Percentiles rank a stretch among this genome's conserved stretches.
Conservation (phyloP, 768 basidiomycete species). For the Obba rivulosa region DNA sequence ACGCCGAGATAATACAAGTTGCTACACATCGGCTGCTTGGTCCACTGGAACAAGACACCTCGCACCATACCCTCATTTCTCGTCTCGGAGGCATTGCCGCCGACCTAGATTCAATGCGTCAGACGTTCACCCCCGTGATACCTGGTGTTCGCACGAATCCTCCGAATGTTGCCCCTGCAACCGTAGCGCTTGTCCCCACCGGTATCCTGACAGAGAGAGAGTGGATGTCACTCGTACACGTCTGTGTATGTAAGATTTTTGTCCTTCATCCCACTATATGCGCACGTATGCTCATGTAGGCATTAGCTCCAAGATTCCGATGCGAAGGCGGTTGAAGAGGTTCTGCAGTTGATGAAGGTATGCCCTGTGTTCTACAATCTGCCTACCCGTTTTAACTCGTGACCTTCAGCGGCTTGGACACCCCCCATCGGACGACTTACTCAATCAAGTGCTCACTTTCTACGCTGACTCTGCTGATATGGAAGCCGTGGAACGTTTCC, state of each 20-base stretch:
- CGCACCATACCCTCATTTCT: conserved; percentile 3
- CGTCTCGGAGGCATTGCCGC: conserved; percentile 10
- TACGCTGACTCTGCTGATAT: conserved; percentile 45
- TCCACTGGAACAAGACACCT: conserved; percentile 1
- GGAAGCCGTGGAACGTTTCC: conserved; percentile 34
- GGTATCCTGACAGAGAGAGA: conserved; percentile 7
- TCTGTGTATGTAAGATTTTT: conserved; percentile 6
- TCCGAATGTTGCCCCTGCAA: not conserved
- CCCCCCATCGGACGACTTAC: conserved; percentile 34
- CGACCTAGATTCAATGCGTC: not conserved
- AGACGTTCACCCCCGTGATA: not conserved
- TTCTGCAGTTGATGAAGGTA: conserved; percentile 51
- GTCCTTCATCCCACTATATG: conserved; percentile 14
- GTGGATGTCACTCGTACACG: conserved; percentile 11
- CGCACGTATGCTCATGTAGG: not conserved
- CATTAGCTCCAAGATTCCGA: conserved; percentile 46
- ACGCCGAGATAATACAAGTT: conserved; percentile 24
- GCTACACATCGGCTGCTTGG: conserved; percentile 30
- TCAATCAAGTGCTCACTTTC: conserved; percentile 44
- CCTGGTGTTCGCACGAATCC: not conserved
- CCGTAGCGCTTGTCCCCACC: conserved; percentile 1
- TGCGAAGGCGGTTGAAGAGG: conserved; percentile 39
- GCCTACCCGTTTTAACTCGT: conserved; percentile 2
- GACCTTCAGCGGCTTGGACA: conserved; percentile 36
- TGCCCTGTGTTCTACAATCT: conserved; percentile 1